These are phyloP conservation scores for Inga leiocalycina DNA, from an alignment of 306 rosid genomes.

Conservation along the genomic window DNA sequence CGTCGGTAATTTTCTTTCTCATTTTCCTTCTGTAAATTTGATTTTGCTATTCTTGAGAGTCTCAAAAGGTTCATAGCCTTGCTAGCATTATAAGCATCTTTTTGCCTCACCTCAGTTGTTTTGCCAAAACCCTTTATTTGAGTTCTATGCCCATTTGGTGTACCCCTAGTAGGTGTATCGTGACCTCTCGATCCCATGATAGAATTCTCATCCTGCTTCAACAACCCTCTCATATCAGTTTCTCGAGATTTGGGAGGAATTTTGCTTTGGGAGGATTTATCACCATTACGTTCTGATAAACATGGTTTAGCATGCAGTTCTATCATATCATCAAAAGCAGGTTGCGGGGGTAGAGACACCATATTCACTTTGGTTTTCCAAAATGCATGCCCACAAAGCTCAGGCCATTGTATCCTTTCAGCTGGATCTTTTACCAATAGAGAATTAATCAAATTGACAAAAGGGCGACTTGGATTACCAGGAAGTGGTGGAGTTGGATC, in stretches of 20 bases:
- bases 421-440: slow-evolving; percentile 93
- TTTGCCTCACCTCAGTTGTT: slow-evolving; percentile 66
- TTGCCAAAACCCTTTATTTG: slow-evolving; percentile 74
- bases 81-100: slow-evolving; percentile 55
- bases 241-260: slow-evolving; percentile 87
- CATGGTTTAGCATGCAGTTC: slow-evolving; percentile 67
- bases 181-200: slow-evolving; percentile 53
- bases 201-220: slow-evolving; percentile 78
- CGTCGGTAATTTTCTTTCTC: slow-evolving; percentile 98
- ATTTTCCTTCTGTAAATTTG: slow-evolving; percentile 87
- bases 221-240: slow-evolving; percentile 64
- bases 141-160: slow-evolving; percentile 67
- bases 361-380: slow-evolving; percentile 72
- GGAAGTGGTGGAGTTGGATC: slow-evolving; percentile 91
- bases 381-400: slow-evolving; percentile 90
- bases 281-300: slow-evolving; percentile 81
- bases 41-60: slow-evolving; percentile 88
- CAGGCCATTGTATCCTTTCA: slow-evolving; percentile 91
- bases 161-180: slow-evolving; percentile 75
- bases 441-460: slow-evolving; percentile 83
- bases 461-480: slow-evolving; percentile 89
- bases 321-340: slow-evolving; percentile 87
- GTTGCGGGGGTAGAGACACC: slow-evolving; percentile 80
- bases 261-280: slow-evolving; percentile 64
- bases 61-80: slow-evolving; percentile 85